Conservation (phyloP, 1,284 basidiomycete genomes). For the Cystobasidiaceae sp. region DNA sequence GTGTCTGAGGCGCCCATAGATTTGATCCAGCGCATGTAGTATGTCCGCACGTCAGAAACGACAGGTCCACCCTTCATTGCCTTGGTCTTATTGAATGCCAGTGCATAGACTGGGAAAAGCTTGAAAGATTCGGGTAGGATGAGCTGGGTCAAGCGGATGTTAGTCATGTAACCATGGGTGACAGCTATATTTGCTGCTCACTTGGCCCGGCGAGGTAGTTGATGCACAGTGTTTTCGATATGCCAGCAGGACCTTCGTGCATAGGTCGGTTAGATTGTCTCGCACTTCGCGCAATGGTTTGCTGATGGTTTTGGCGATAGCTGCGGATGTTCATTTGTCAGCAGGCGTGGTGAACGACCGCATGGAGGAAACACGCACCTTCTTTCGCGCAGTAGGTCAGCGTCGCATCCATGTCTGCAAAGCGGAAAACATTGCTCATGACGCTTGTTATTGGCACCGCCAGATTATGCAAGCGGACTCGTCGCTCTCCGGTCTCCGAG, state of each 20-base stretch:
- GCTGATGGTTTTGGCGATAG: constrained; percentile 60
- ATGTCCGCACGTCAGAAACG: constrained; percentile 86
- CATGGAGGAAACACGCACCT: constrained; percentile 58
- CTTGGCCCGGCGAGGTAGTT: constrained; percentile 73
- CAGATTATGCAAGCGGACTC: constrained; percentile 81
- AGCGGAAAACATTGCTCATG: constrained; percentile 86
- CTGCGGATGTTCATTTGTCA: constrained; percentile 48
- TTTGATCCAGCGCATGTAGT: constrained; percentile 70
- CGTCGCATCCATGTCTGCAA: constrained; percentile 83
- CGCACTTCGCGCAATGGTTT: constrained; percentile 70
- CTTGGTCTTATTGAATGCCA: constrained; percentile 85
- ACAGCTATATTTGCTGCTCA: constrained; percentile 45
- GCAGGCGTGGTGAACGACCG: neutral
- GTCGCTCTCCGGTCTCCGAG: constrained; percentile 66
- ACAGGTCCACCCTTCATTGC: constrained; percentile 70
- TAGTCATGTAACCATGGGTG: constrained; percentile 9
- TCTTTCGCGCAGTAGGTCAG: constrained; percentile 72
- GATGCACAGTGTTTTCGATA: constrained; percentile 89
- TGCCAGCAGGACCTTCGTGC: constrained; percentile 74
- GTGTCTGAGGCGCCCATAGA: constrained; percentile 63
- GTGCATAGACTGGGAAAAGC: constrained; percentile 73
- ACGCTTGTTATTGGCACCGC: constrained; percentile 73
- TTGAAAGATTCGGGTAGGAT: constrained; percentile 94
- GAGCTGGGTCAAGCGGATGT: constrained; percentile 53
- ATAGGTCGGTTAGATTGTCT: constrained; percentile 77